Evolutionary conservation across 2,329 filamentous ascomycete species (phyloP).

Genomic region (Chaetomiaceae sp.): DNA sequence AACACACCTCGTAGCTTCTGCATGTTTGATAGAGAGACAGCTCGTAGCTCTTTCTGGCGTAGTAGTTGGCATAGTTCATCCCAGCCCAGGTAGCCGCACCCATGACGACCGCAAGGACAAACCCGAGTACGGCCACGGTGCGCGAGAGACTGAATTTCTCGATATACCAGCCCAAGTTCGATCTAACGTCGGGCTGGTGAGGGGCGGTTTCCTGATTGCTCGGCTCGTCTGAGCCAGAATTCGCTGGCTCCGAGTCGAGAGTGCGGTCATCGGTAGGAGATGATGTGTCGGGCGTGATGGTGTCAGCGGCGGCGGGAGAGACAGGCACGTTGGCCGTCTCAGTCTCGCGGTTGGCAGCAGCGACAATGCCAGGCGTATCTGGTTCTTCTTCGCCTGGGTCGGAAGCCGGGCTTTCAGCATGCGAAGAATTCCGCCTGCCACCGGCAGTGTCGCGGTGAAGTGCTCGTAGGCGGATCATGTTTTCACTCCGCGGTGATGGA

Average conservation of each 20-base stretch:
- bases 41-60: not conserved
- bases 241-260: not conserved
- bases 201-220: not conserved
- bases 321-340: not conserved
- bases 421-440: not conserved
- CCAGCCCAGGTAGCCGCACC: not conserved
- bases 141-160: not conserved
- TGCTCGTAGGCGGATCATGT: not conserved
- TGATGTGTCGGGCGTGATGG: not conserved
- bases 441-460: not conserved
- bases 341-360: not conserved
- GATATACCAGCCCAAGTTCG: not conserved
- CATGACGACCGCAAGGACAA: not conserved
- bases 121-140: not conserved
- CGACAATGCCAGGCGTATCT: not conserved
- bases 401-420: not conserved
- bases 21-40: not conserved
- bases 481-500: too few relatives aligned
- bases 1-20: not conserved
- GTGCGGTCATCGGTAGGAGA: not conserved
- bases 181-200: not conserved
- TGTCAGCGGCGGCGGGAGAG: not conserved
- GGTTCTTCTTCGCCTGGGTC: not conserved
- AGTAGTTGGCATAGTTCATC: not conserved
- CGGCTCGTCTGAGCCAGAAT: not conserved